Evolutionary conservation across 176 grass and related monocot species (phyloP), one percentile per base, ranked within the genome.

Genomic region (Rhynchospora breviuscula): DNA sequence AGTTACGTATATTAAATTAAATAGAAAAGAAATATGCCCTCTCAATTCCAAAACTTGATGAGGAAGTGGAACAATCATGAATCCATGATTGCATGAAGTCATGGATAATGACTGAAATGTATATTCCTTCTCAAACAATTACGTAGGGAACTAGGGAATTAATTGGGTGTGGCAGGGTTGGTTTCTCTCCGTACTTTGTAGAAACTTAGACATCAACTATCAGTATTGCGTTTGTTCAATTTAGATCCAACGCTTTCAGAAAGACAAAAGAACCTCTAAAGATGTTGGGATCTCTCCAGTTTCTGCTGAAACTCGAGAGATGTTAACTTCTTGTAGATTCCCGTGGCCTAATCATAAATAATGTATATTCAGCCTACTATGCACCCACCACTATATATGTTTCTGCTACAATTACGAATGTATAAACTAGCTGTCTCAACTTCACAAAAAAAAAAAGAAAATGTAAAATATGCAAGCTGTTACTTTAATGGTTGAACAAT

Each of bases 21-120:
- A 75, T 14, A 52, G 1, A 75, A 52, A 29, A 29, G 26, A 29
- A 45, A 23, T 75, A 52, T 75, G 11, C 47, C 21, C 17, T 10
- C 5, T 75, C 10, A 53, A 52, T n/a, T 75, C n/a, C 22, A 53
- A 25, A 1, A 75, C 26, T 52, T 75, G 19, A 52, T 29, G 23
- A 76, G 49, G 13, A 76, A 76, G 47, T 76, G 47, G 46, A 76
- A 31, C 21, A 76, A 76, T 76, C 72, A 54, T 54, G 22, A 53
- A 75, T 19, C 71, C 22, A 75, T 53, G 47, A 75, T 75, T 75
- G 71, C 71, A 26, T 53, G 5, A 23, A 52, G 9, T 52, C 10
- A 52, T 4, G 1, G 71, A 75, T 75, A 23, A 25, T 75, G 71
- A 10, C 22, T 15, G 47, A 73, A 44, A 49, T 73, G 71, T 5